phyloP scores from a whole-genome alignment of 2,329 filamentous ascomycete genomes.

The Microdochium trichocladiopsis region DNA sequence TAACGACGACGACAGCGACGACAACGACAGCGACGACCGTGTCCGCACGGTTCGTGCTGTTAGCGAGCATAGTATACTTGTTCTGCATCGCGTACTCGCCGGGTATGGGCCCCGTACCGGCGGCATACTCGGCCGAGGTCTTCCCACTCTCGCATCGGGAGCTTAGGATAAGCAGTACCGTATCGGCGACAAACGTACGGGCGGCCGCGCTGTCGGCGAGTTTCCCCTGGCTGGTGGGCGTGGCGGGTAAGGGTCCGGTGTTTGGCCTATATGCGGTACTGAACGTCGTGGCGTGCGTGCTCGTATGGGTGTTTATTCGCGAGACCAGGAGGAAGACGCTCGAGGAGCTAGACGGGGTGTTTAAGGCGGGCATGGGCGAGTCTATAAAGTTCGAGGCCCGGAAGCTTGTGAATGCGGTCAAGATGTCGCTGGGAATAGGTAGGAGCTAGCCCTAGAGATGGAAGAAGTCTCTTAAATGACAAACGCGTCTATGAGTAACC shows the following conservation, averaged over 20 bases:
- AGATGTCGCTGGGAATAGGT: background rate
- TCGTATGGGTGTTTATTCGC: background rate
- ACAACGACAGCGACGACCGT: background rate
- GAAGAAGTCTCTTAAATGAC: background rate
- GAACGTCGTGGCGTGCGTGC: background rate
- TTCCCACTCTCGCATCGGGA: no score
- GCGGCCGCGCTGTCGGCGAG: no score
- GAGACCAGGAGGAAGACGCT: background rate
- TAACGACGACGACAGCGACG: background rate
- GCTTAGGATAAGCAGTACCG: no score
- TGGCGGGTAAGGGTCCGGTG: no score
- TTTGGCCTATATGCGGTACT: background rate
- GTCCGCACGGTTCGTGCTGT: background rate
- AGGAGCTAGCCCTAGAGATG: background rate
- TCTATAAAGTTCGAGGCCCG: background rate
- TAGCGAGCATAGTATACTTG: background rate
- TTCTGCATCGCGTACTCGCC: constrained; percentile 5
- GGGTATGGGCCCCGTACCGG: constrained; percentile 36
- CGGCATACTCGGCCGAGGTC: constrained; percentile 41
- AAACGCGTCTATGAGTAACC: background rate
- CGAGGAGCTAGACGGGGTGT: background rate
- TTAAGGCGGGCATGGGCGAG: background rate
- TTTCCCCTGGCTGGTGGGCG: no score
- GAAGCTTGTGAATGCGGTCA: background rate
- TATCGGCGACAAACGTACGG: no score